These are phyloP conservation scores for Phytophthora pinifolia DNA, from an alignment of 352 stramenopile genomes.

Conservation along the genomic window DNA sequence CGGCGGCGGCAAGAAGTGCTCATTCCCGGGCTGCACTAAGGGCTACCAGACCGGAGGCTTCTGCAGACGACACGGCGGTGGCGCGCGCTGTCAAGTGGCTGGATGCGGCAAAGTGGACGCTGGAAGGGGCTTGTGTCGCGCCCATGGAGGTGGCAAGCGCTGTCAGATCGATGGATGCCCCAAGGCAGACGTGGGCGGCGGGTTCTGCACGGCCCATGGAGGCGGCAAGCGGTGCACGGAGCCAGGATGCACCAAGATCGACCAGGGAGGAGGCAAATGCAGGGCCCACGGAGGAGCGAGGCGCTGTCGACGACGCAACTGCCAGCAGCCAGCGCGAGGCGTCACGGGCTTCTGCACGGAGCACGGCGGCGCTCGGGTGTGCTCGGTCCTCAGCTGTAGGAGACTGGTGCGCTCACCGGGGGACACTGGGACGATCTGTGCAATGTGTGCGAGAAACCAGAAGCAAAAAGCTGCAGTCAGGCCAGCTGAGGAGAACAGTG, in stretches of 20 bases:
- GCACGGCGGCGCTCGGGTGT: slow-evolving; percentile 64
- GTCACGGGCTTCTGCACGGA: slow-evolving; percentile 59
- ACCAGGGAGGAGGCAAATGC: slow-evolving; percentile 82
- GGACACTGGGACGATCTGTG: slow-evolving; percentile 41
- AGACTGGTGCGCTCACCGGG: slow-evolving; percentile 51
- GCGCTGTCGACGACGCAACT: slow-evolving; percentile 57
- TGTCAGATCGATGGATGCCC: slow-evolving; percentile 54
- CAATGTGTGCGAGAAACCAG: slow-evolving; percentile 38
- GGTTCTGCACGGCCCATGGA: slow-evolving; percentile 80
- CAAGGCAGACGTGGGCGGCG: slow-evolving; percentile 81
- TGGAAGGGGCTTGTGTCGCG: slow-evolving; percentile 68
- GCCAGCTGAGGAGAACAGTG: slow-evolving; percentile 11
- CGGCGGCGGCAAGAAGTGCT: slow-evolving; percentile 82
- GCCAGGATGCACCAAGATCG: slow-evolving; percentile 74
- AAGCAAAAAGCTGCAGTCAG: slow-evolving; percentile 10
- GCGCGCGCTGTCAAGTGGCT: slow-evolving; percentile 69
- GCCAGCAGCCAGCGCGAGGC: slow-evolving; percentile 58
- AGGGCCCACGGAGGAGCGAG: slow-evolving; percentile 71
- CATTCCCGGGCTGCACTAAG: slow-evolving; percentile 67
- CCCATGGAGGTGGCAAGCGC: slow-evolving; percentile 71
- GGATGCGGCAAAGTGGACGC: slow-evolving; percentile 82
- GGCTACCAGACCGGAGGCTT: slow-evolving; percentile 81
- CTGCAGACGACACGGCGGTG: slow-evolving; percentile 71
- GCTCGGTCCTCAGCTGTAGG: slow-evolving; percentile 54
- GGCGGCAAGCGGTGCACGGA: slow-evolving; percentile 72